These are phyloP conservation scores for Triticum monococcum DNA, from an alignment of 176 grass and related monocot species.

Conservation along the genomic window DNA sequence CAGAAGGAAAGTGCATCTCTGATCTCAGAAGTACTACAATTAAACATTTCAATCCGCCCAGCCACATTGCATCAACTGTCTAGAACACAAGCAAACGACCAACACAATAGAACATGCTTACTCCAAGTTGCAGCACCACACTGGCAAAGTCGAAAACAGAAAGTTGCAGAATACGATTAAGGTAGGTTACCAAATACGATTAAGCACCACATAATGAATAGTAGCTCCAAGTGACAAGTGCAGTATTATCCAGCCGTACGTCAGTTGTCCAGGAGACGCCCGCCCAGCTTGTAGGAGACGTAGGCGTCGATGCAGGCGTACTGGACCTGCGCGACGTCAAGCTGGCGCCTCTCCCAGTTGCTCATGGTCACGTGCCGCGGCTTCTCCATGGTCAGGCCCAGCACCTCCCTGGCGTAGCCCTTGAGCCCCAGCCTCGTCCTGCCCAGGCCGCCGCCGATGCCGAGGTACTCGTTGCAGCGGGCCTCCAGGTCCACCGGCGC, in stretches of 20 bases:
- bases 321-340: conserved; percentile 29
- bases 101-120: not conserved
- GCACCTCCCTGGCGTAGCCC: conserved; percentile 39
- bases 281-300: conserved; percentile 58
- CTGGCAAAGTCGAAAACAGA: not conserved
- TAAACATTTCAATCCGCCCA: not conserved
- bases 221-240: not conserved
- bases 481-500: conserved; percentile 12
- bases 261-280: conserved; percentile 20
- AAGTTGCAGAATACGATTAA: not conserved
- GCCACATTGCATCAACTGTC: not conserved
- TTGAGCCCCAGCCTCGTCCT: conserved; percentile 37
- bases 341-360: conserved; percentile 48
- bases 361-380: conserved; percentile 35
- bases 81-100: not conserved
- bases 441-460: not conserved
- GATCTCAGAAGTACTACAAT: not conserved
- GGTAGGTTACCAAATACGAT: not conserved
- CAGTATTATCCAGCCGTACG: not conserved
- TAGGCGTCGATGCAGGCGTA: conserved; percentile 64
- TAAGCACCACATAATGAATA: not conserved
- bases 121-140: not conserved
- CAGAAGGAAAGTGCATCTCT: not conserved
- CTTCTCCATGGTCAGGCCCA: conserved; percentile 55
- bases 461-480: conserved; percentile 26